Percentiles rank a stretch among this genome's conserved stretches.
These are phyloP conservation scores for Nannizziopsis arthrosporioides DNA, from an alignment of 2,329 filamentous ascomycete genomes.

Conservation along the genomic window DNA sequence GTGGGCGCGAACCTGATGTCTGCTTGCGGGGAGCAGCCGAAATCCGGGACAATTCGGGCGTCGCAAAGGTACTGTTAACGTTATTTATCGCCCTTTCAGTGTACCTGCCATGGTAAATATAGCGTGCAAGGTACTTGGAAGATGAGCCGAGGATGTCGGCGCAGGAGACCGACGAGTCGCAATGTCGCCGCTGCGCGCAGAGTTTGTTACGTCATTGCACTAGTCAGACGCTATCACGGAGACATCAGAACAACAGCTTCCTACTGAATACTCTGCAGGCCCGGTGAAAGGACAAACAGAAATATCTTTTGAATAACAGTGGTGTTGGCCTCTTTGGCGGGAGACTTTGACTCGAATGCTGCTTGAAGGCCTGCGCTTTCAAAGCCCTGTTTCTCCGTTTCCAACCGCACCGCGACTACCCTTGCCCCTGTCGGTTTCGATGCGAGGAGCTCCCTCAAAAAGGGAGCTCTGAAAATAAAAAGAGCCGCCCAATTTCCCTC, in stretches of 20 bases:
- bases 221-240: not conserved
- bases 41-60: slow-evolving; percentile 7
- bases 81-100: not conserved
- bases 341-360: too few relatives aligned
- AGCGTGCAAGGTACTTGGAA: not conserved
- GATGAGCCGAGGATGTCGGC: slow-evolving; percentile 5
- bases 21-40: slow-evolving; percentile 3
- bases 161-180: not conserved
- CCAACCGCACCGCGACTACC: slow-evolving; percentile 2
- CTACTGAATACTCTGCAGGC: too few relatives aligned
- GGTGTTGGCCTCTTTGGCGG: too few relatives aligned
- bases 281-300: too few relatives aligned
- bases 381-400: slow-evolving; percentile 1
- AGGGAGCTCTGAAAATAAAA: too few relatives aligned
- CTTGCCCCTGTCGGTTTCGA: not conserved
- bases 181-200: not conserved
- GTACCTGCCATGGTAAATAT: not conserved
- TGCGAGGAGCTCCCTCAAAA: not conserved
- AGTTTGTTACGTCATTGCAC: slow-evolving; percentile 1
- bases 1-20: not conserved
- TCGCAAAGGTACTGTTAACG: not conserved
- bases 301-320: too few relatives aligned
- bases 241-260: too few relatives aligned
- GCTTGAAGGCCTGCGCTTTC: too few relatives aligned
- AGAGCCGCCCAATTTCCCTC: too few relatives aligned